Evolutionary conservation across 208 protist species (phyloP).

Genomic region (Trypanosoma caninum): DNA sequence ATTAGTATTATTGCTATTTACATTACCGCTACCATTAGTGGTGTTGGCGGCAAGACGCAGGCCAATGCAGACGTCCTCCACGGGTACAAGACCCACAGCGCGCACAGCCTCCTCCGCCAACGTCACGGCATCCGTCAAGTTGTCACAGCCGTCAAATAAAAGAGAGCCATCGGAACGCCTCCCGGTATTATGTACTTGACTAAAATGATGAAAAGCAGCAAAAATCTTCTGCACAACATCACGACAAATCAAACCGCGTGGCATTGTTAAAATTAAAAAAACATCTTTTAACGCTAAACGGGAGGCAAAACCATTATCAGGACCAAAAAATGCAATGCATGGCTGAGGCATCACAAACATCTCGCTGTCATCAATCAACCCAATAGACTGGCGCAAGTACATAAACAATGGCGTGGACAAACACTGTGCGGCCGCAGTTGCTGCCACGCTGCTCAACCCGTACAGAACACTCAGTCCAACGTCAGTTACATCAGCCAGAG

Average conservation of each 20-base stretch:
- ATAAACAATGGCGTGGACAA: conserved; percentile 31
- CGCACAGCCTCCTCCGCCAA: conserved; percentile 32
- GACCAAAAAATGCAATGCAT: conserved; percentile 36
- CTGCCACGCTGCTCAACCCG: conserved; percentile 54
- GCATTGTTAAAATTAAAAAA: conserved; percentile 14
- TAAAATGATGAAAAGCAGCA: conserved; percentile 22
- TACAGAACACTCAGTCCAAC: conserved; percentile 17
- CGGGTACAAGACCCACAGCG: conserved; percentile 31
- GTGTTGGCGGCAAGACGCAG: conserved; percentile 36
- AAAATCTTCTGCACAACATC: conserved; percentile 21
- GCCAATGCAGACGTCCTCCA: conserved; percentile 36
- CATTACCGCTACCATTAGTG: background rate
- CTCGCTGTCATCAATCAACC: background rate
- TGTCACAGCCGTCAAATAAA: conserved; percentile 45
- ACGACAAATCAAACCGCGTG: conserved; percentile 15
- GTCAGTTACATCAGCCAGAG: background rate
- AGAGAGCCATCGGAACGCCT: conserved; percentile 32
- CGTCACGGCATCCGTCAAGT: conserved; percentile 33
- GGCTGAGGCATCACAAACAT: conserved; percentile 31
- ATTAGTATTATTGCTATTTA: background rate
- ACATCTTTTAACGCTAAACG: conserved; percentile 19
- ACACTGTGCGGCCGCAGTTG: conserved; percentile 40
- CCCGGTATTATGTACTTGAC: conserved; percentile 6
- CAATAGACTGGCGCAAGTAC: conserved; percentile 19
- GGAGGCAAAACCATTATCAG: conserved; percentile 4